Conservation (phyloP, 2,329 filamentous ascomycete genomes). For the Sclerotinia subarctica region DNA sequence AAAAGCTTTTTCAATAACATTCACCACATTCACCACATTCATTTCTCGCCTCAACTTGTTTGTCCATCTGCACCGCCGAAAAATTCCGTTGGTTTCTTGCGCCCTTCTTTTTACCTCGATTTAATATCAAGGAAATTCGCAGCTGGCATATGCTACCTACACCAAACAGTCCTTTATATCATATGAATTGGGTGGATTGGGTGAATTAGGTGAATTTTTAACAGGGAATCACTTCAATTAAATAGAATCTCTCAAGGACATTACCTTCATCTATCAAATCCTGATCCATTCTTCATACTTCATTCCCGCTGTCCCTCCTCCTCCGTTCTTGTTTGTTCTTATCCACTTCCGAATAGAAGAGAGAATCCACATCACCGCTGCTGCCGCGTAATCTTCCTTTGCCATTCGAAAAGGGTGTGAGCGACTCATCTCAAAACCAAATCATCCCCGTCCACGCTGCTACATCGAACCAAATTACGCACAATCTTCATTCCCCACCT, state of each 20-base stretch:
- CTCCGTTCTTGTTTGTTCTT: neutral
- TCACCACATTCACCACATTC: neutral
- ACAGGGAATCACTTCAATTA: neutral
- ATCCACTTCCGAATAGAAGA: neutral
- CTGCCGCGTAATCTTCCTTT: constrained; percentile 11
- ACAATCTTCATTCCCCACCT: constrained; percentile 20
- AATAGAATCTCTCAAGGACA: neutral
- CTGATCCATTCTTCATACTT: neutral
- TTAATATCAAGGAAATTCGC: neutral
- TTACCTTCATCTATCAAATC: neutral
- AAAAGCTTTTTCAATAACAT: neutral
- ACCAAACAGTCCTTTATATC: neutral
- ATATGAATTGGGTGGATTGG: neutral
- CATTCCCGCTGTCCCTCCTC: neutral
- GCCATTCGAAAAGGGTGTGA: neutral
- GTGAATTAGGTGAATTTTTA: no score
- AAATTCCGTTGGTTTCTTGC: neutral
- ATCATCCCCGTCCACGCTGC: neutral
- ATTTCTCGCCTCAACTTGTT: neutral
- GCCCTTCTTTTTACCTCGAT: neutral
- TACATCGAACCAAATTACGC: constrained; percentile 1
- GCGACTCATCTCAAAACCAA: constrained; percentile 4
- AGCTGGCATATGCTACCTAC: neutral
- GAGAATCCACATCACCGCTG: neutral
- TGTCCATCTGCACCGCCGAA: neutral